These are phyloP conservation scores for Cystobasidium sp. DNA, from an alignment of 1,284 basidiomycete species.

Conservation along the genomic window DNA sequence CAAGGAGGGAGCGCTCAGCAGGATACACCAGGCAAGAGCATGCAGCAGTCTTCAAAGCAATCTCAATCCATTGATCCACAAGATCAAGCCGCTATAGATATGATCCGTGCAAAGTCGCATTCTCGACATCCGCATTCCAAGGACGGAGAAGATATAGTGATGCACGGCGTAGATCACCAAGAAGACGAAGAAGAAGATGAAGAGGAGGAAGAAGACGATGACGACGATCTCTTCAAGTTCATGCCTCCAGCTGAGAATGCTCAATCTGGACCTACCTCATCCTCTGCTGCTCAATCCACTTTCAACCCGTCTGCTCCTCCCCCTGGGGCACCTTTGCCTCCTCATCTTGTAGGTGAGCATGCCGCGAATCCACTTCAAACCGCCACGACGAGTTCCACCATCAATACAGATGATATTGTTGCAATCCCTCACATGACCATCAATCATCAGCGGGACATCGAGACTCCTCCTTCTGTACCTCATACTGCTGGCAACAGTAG, in stretches of 20 bases:
- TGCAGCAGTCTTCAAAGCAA: neutral
- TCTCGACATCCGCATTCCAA: constrained; percentile 37
- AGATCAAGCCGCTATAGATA: constrained; percentile 23
- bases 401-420: neutral
- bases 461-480: neutral
- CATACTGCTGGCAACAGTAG: neutral
- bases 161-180: neutral
- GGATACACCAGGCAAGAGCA: neutral
- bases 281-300: neutral
- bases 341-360: neutral
- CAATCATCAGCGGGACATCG: no score
- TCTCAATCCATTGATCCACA: neutral
- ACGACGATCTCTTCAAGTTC: constrained; percentile 41
- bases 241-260: constrained; percentile 11
- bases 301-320: neutral
- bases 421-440: neutral
- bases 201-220: constrained; percentile 18
- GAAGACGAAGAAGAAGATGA: neutral
- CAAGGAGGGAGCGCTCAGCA: no score
- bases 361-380: neutral
- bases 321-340: neutral
- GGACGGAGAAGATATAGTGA: constrained; percentile 15
- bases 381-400: neutral
- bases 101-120: constrained; percentile 25
- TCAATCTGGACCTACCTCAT: neutral